phyloP scores from a whole-genome alignment of 371 early-diverging fungal species.

The Vairimorpha necatrix region DNA sequence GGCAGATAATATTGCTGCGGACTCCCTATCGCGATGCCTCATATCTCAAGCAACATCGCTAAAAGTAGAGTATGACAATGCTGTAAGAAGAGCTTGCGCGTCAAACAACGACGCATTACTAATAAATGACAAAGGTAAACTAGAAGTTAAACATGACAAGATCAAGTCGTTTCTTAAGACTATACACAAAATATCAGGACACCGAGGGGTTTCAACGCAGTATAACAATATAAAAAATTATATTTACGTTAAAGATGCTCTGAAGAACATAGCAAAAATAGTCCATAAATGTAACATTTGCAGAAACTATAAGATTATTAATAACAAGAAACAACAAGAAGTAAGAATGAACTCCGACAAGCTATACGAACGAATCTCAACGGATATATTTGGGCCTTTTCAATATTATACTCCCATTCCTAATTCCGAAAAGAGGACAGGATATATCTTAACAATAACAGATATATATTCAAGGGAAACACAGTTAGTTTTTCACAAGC shows the following conservation, averaged over 20 bases:
- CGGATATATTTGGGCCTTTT: constrained; percentile 10
- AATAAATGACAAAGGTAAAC: neutral
- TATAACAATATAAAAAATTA: neutral
- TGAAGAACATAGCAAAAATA: neutral
- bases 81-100: neutral
- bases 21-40: constrained; percentile 37
- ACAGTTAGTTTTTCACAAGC: neutral
- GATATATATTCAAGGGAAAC: neutral
- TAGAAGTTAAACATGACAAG: neutral
- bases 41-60: neutral
- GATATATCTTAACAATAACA: too few species aligned
- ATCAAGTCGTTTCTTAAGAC: neutral
- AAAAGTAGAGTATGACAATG: neutral
- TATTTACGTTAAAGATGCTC: neutral
- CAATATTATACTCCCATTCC: neutral
- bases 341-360: neutral
- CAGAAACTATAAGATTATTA: too few species aligned
- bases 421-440: too few species aligned
- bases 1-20: too few species aligned
- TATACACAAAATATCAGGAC: constrained; percentile 11
- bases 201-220: neutral
- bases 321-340: neutral
- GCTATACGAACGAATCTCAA: too few species aligned
- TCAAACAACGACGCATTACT: neutral
- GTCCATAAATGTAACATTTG: neutral